Evolutionary conservation across 306 rosid species (phyloP).

Genomic region (Cicer yamashitae): DNA sequence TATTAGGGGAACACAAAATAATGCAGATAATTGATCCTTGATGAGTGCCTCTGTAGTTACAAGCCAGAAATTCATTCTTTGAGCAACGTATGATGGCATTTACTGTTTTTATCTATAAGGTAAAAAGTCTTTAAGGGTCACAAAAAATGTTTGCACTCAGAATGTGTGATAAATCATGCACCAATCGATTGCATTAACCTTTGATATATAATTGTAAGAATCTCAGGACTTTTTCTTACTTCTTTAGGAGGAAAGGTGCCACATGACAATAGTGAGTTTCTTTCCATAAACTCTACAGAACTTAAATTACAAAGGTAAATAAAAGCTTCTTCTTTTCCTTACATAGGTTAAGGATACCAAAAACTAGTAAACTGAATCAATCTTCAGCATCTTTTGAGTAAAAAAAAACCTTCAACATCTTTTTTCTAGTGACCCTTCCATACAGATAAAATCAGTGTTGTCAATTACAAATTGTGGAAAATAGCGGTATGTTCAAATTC

Average conservation of each 20-base stretch:
- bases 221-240: constrained; percentile 7
- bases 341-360: background rate
- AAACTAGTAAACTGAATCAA: constrained; percentile 27
- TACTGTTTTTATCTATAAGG: constrained; percentile 23
- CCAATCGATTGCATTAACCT: background rate
- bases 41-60: background rate
- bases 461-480: too few relatives aligned
- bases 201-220: background rate
- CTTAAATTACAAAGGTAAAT: constrained; percentile 27
- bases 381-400: constrained; percentile 1
- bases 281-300: constrained; percentile 8
- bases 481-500: too few relatives aligned
- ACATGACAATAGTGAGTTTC: constrained; percentile 3
- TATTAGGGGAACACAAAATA: background rate
- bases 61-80: constrained; percentile 15
- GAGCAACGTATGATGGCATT: constrained; percentile 7
- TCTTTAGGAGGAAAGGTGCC: constrained; percentile 27
- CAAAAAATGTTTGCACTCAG: background rate
- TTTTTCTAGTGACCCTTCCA: constrained; percentile 10
- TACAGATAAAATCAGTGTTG: constrained; percentile 9
- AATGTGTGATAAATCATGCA: constrained; percentile 27
- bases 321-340: constrained; percentile 1
- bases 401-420: too few relatives aligned
- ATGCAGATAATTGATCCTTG: constrained; percentile 17
- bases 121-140: background rate